Percentiles rank a stretch among this genome's conserved stretches.
These are phyloP conservation scores for Penicillium sp. DNA, from an alignment of 2,329 filamentous ascomycete species.

Conservation along the genomic window DNA sequence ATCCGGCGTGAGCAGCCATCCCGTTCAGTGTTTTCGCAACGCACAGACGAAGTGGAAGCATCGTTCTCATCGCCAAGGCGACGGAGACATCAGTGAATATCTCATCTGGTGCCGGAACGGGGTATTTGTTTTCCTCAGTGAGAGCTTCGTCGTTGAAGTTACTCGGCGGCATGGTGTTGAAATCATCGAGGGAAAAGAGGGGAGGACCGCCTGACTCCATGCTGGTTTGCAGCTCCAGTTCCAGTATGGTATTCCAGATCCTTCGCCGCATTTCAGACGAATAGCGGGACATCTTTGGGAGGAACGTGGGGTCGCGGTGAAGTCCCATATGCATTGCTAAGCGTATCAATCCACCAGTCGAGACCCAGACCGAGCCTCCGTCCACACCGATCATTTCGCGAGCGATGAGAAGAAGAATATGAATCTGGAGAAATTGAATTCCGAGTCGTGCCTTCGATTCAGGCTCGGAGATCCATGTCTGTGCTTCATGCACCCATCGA, in stretches of 20 bases:
- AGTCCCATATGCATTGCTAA: slow-evolving; percentile 47
- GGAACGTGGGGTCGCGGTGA: slow-evolving; percentile 43
- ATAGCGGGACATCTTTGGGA: slow-evolving; percentile 30
- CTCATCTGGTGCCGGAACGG: slow-evolving; percentile 31
- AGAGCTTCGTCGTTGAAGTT: slow-evolving; percentile 51
- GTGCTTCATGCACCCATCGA: slow-evolving; percentile 62
- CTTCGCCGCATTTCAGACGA: slow-evolving; percentile 33
- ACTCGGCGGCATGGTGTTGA: slow-evolving; percentile 41
- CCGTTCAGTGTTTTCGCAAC: slow-evolving; percentile 37
- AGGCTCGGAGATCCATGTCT: slow-evolving; percentile 59
- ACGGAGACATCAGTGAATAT: slow-evolving; percentile 41
- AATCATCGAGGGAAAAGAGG: slow-evolving; percentile 40
- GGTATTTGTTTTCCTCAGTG: slow-evolving; percentile 24
- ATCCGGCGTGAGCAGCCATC: slow-evolving; percentile 22
- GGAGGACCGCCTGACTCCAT: slow-evolving; percentile 42
- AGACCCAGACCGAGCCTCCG: slow-evolving; percentile 43
- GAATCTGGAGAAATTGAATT: slow-evolving; percentile 56
- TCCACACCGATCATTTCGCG: slow-evolving; percentile 40
- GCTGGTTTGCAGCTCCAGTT: slow-evolving; percentile 43
- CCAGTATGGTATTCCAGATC: slow-evolving; percentile 39
- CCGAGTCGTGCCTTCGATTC: slow-evolving; percentile 57
- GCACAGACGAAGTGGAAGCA: slow-evolving; percentile 41
- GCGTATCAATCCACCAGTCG: slow-evolving; percentile 42
- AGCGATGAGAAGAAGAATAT: slow-evolving; percentile 43
- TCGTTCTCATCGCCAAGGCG: slow-evolving; percentile 41